A percentile compares a stretch with the other conserved stretches of the same genome.
phyloP scores from a whole-genome alignment of 2,329 filamentous ascomycete genomes.

The Clarireedia homoeocarpa region DNA sequence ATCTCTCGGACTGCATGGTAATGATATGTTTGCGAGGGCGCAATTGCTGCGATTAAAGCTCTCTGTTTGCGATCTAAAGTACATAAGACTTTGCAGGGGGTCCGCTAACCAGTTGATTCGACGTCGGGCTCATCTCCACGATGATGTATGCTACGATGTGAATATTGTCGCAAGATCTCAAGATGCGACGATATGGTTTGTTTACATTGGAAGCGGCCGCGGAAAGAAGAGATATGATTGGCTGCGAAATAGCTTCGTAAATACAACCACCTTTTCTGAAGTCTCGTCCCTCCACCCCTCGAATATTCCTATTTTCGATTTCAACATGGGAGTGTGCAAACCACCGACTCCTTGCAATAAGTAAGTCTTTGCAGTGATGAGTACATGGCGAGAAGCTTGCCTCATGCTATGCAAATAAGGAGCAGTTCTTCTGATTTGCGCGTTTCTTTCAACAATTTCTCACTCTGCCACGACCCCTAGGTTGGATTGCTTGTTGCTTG shows the following conservation, averaged over 20 bases:
- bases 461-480: too few species aligned
- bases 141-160: neutral
- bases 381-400: too few species aligned
- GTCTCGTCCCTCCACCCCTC: too few species aligned
- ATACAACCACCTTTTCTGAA: too few species aligned
- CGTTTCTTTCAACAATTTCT: too few species aligned
- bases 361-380: too few species aligned
- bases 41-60: neutral
- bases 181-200: conserved; percentile 8
- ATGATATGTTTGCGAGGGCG: neutral
- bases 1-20: conserved; percentile 14
- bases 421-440: too few species aligned
- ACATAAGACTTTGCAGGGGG: conserved; percentile 6
- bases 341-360: too few species aligned
- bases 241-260: neutral
- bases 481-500: too few species aligned
- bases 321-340: too few species aligned
- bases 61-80: neutral
- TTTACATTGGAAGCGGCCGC: neutral
- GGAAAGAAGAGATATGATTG: neutral
- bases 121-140: neutral
- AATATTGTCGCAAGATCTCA: conserved; percentile 9
- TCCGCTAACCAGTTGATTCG: neutral
- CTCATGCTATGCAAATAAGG: too few species aligned
- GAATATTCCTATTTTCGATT: too few species aligned